Base-by-base conservation (phyloP, 2,329 filamentous ascomycete genomes). In the Alternaria sp. region DNA sequence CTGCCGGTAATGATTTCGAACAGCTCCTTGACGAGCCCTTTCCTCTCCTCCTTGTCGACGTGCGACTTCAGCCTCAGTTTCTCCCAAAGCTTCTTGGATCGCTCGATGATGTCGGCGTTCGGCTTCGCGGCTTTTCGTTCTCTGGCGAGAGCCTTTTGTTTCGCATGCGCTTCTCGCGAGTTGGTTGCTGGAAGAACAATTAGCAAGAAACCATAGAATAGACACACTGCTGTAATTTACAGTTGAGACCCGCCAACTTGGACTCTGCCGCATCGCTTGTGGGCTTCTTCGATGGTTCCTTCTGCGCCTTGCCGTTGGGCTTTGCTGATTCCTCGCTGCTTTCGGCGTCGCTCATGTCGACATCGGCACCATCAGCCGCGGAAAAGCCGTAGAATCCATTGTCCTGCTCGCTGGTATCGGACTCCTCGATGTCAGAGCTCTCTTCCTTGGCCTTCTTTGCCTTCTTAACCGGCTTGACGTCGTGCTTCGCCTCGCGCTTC, bases 81-180 rank as follows among this genome's bases (percentile, higher is more conserved):
- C 83, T 99, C 95, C 96, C 95, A 99, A 54, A 99, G 87, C 83
- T 97, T 96, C 85, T 99, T 99, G 54, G 92, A 91, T 63, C 93
- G 89, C 64, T 90, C 87, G 66, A 98, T 89, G 74, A 91, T 88
- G 77, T 98, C 94, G 75, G 94, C 93, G 68, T 98, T 89, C 24
- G 95, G 95, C 81, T 97, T 98, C 43, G 91, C 90, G 38, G 92
- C 90, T 84, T 94, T 97, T 69, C 96, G 92, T 77, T 98, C 94
- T 74, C 89, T 90, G 24, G 89, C 90, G 51, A 97, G 84, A 64
- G 90, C 90, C 80, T 94, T 97, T 81, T 99, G 95, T 80, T 97
- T 97, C 51, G 89, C 89, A 78, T 98, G 95, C 22, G 93, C 89
- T 84, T 99, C 95, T 75, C 89, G 90, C 11, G 87, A 89, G 8